phyloP scores from a whole-genome alignment of 345 rosid species.

The Salix udensis region DNA sequence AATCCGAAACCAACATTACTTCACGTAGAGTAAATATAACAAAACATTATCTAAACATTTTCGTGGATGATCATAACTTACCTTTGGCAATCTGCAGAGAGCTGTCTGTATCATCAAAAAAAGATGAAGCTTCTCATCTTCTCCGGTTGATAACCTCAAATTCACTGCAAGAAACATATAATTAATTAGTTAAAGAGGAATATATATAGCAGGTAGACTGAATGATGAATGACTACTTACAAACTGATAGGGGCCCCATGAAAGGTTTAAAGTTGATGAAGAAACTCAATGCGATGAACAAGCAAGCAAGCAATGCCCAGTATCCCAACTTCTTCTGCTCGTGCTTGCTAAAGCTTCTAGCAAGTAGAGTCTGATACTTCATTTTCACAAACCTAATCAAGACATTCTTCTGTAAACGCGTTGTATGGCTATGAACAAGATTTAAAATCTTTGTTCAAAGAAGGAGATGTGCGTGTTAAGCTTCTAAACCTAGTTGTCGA shows the following conservation, averaged over 20 bases:
- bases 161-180: slow-evolving; percentile 42
- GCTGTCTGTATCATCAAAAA: slow-evolving; percentile 19
- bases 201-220: neutral
- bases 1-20: neutral
- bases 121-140: slow-evolving; percentile 33
- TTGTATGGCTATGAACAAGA: neutral
- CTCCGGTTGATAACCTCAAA: slow-evolving; percentile 37
- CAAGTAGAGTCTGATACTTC: slow-evolving; percentile 47
- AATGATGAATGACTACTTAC: slow-evolving; percentile 30
- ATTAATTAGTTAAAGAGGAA: neutral
- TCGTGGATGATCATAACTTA: neutral
- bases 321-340: slow-evolving; percentile 63
- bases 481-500: neutral
- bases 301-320: slow-evolving; percentile 48
- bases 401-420: neutral
- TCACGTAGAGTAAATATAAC: neutral
- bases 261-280: slow-evolving; percentile 51
- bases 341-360: slow-evolving; percentile 66
- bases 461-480: neutral
- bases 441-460: neutral
- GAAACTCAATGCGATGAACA: slow-evolving; percentile 50
- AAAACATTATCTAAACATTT: neutral
- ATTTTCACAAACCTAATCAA: neutral
- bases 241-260: slow-evolving; percentile 39
- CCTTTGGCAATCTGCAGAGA: neutral